These are phyloP conservation scores for Lactarius quietus DNA, from an alignment of 768 basidiomycete genomes.

Conservation along the genomic window DNA sequence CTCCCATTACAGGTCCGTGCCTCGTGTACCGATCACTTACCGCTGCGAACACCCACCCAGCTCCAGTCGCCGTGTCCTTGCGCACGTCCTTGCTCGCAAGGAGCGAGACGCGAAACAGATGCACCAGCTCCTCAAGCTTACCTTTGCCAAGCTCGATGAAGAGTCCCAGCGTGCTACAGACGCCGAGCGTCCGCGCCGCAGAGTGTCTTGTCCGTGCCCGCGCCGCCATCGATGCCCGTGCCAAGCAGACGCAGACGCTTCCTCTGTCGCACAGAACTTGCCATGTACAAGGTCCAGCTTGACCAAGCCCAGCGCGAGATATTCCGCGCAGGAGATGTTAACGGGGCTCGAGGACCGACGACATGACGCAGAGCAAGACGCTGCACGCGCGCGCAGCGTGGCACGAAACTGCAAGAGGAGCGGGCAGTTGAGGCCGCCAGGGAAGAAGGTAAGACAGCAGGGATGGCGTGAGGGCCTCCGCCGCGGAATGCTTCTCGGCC, in stretches of 20 bases:
- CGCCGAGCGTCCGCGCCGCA: constrained; percentile 45
- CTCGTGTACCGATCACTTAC: neutral
- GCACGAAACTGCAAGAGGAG: constrained; percentile 56
- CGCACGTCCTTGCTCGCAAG: constrained; percentile 41
- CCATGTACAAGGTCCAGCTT: constrained; percentile 61
- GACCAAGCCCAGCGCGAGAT: constrained; percentile 68
- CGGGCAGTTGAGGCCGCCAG: constrained; percentile 51
- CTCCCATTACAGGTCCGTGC: constrained; percentile 12
- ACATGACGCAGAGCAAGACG: constrained; percentile 59
- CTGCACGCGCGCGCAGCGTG: constrained; percentile 50
- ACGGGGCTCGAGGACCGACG: constrained; percentile 55
- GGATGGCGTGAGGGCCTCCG: constrained; percentile 56
- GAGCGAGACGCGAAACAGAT: constrained; percentile 43
- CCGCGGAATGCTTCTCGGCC: constrained; percentile 45
- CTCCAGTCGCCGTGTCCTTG: constrained; percentile 30
- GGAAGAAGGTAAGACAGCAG: constrained; percentile 61
- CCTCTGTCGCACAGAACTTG: constrained; percentile 53
- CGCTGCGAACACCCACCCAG: neutral
- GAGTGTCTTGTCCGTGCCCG: constrained; percentile 54
- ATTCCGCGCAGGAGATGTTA: constrained; percentile 58
- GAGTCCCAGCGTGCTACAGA: constrained; percentile 57
- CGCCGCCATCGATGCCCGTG: constrained; percentile 53
- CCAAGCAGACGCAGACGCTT: constrained; percentile 54
- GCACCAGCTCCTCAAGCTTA: constrained; percentile 40
- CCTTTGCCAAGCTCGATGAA: constrained; percentile 42